Conservation (phyloP, 306 rosid genomes). For the Casuarina equisetifolia region DNA sequence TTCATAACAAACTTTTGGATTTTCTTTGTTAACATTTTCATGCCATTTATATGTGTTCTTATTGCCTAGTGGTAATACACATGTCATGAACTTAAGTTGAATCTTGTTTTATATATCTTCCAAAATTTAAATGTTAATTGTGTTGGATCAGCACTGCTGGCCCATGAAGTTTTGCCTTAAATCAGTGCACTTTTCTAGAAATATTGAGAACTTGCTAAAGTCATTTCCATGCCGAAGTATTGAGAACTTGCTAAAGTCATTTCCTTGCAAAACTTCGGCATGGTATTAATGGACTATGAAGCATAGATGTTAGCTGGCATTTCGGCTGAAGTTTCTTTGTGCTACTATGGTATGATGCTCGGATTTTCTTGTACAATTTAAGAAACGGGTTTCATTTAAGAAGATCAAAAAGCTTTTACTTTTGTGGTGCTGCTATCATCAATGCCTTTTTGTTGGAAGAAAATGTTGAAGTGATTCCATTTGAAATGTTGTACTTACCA, state of each 20-base stretch:
- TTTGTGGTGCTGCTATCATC: background rate
- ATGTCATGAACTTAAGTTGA: background rate
- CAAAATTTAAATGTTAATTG: background rate
- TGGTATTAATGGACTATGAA: background rate
- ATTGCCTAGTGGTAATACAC: background rate
- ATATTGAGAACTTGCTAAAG: background rate
- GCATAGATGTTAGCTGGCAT: background rate
- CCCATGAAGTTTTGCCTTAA: background rate
- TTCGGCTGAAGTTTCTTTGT: background rate
- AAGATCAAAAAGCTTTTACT: background rate
- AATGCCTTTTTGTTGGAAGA: background rate
- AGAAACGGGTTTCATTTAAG: background rate
- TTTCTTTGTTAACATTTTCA: background rate
- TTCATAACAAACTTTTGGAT: background rate
- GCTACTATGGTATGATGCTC: background rate
- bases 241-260: background rate
- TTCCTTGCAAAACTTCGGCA: background rate
- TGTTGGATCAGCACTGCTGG: background rate
- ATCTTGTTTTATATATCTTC: background rate
- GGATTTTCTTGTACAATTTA: background rate
- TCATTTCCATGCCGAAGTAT: background rate
- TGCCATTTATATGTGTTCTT: background rate
- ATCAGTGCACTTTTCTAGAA: background rate
- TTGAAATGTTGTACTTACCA: background rate
- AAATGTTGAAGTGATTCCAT: background rate